A percentile compares a stretch with the other conserved stretches of the same genome.
Evolutionary conservation across 805 yeast species (phyloP).

Genomic region (Sporopachydermia quercuum): DNA sequence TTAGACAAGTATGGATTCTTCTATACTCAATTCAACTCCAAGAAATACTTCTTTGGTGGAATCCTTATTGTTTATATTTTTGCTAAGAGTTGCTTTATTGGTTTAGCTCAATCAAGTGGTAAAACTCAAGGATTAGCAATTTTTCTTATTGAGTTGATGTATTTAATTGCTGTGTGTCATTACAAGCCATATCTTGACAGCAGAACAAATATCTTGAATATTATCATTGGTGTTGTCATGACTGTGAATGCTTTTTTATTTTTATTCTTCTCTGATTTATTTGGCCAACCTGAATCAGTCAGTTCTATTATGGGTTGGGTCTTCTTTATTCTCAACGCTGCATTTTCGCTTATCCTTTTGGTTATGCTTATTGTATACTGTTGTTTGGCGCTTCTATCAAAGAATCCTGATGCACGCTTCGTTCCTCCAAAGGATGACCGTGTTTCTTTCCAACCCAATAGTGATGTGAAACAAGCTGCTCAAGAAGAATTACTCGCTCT

Average conservation of each 20-base stretch:
- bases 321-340: conserved; percentile 80
- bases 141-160: conserved; percentile 62
- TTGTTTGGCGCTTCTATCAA: conserved; percentile 47
- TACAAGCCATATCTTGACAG: conserved; percentile 68
- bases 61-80: conserved; percentile 47
- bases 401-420: conserved; percentile 80
- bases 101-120: conserved; percentile 68
- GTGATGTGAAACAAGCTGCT: conserved; percentile 8
- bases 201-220: conserved; percentile 66
- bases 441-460: conserved; percentile 58
- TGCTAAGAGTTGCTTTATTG: conserved; percentile 57
- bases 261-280: conserved; percentile 72
- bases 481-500: conserved; percentile 42
- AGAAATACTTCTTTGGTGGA: conserved; percentile 70
- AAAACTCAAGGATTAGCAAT: conserved; percentile 66
- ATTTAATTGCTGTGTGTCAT: conserved; percentile 46
- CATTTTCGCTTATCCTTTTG: conserved; percentile 63
- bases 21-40: conserved; percentile 78
- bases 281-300: conserved; percentile 67
- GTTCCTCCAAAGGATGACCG: conserved; percentile 87
- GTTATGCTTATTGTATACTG: conserved; percentile 55
- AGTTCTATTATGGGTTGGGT: conserved; percentile 84
- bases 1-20: conserved; percentile 76
- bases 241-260: conserved; percentile 73
- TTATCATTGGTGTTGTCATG: conserved; percentile 55